Conservation (phyloP, 2,329 filamentous ascomycete genomes). For the Leptographium flavum region DNA sequence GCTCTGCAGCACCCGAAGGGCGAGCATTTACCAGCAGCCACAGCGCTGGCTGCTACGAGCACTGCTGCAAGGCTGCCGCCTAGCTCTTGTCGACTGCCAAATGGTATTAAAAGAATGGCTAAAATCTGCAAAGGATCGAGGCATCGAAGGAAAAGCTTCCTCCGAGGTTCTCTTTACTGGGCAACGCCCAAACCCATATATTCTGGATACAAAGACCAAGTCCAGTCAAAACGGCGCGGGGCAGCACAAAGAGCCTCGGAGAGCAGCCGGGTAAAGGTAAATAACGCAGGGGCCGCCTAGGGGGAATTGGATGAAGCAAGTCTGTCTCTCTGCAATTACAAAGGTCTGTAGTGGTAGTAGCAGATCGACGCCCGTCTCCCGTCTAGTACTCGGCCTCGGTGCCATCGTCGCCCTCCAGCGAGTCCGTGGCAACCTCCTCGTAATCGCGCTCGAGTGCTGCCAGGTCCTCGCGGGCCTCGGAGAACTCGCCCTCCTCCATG, state of each 20-base stretch:
- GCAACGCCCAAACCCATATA: not conserved
- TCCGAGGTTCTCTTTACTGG: too few species aligned
- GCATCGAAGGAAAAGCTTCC: not conserved
- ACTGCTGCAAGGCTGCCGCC: too few species aligned
- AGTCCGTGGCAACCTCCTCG: constrained; percentile 95
- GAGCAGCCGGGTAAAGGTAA: not conserved
- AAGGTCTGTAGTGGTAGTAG: not conserved
- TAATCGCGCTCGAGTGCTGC: constrained; percentile 97
- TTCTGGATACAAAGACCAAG: not conserved
- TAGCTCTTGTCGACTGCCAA: not conserved
- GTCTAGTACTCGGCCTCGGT: constrained; percentile 81
- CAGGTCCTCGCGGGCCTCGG: constrained; percentile 95
- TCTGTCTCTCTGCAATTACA: constrained; percentile 3
- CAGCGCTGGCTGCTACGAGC: too few species aligned
- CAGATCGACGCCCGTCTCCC: not conserved
- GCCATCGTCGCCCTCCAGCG: constrained; percentile 72
- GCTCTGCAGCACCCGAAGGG: not conserved
- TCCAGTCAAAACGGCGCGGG: not conserved
- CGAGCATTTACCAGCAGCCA: too few species aligned
- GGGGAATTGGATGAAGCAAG: not conserved
- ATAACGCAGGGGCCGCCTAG: not conserved
- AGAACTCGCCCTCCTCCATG: constrained; percentile 99
- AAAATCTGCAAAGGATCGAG: not conserved
- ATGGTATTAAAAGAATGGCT: not conserved
- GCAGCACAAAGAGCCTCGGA: not conserved